phyloP scores from a whole-genome alignment of 1,284 basidiomycete species.

The Papiliotrema terrestris region DNA sequence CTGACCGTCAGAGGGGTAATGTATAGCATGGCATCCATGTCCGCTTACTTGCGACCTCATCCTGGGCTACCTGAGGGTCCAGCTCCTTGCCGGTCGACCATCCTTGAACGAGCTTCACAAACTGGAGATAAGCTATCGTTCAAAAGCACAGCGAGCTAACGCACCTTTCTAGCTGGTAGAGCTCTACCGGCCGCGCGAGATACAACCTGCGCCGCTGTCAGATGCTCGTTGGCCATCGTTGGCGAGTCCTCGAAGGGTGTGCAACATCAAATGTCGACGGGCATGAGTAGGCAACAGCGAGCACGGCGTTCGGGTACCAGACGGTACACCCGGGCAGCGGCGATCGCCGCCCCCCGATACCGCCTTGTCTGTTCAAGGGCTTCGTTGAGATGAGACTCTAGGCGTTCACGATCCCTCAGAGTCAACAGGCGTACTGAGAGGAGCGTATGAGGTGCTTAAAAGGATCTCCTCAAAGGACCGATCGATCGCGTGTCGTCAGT shows the following conservation, averaged over 20 bases:
- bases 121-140: slow-evolving; percentile 5
- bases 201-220: slow-evolving; percentile 12
- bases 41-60: slow-evolving; percentile 12
- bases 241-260: not conserved
- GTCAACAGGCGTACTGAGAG: too few species aligned
- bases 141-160: not conserved
- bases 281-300: too few species aligned
- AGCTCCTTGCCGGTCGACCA: slow-evolving; percentile 4
- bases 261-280: too few species aligned
- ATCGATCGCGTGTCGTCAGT: too few species aligned
- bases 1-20: slow-evolving; percentile 6
- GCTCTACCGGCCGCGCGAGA: slow-evolving; percentile 15
- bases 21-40: not conserved
- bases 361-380: too few species aligned
- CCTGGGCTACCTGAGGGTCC: slow-evolving; percentile 2
- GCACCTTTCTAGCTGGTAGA: slow-evolving; percentile 9
- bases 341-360: too few species aligned
- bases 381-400: too few species aligned
- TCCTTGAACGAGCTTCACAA: slow-evolving; percentile 14
- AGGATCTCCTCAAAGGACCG: too few species aligned
- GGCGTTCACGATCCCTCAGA: too few species aligned
- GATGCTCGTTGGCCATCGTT: slow-evolving; percentile 11
- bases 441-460: too few species aligned
- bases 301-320: too few species aligned
- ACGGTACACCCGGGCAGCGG: too few species aligned